These are phyloP conservation scores for Amphicarpaea edgeworthii DNA, from an alignment of 306 rosid species.

Conservation along the genomic window DNA sequence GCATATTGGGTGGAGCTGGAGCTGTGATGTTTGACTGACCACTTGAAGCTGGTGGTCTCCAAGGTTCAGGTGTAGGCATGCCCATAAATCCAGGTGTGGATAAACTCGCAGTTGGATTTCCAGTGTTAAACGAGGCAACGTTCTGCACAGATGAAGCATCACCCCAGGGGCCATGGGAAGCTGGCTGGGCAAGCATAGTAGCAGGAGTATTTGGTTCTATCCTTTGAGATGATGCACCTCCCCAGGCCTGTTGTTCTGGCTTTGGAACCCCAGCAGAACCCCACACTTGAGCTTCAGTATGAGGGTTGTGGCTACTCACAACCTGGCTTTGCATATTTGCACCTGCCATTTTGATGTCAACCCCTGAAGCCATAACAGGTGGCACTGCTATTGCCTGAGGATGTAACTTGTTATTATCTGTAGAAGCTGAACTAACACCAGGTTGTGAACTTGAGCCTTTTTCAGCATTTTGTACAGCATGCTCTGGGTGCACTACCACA, in stretches of 20 bases:
- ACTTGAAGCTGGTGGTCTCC: constrained; percentile 75
- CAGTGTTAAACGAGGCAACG: constrained; percentile 57
- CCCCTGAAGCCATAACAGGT: constrained; percentile 52
- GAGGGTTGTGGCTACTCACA: constrained; percentile 54
- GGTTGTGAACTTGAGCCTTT: constrained; percentile 55
- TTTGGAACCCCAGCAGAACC: constrained; percentile 56
- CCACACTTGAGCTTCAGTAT: constrained; percentile 69
- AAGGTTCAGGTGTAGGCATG: constrained; percentile 62
- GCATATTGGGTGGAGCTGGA: constrained; percentile 58
- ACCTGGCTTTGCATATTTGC: constrained; percentile 71
- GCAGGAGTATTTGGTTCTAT: constrained; percentile 63
- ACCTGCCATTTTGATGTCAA: constrained; percentile 62
- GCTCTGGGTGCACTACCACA: constrained; percentile 45
- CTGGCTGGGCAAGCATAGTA: constrained; percentile 63
- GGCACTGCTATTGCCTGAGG: constrained; percentile 55
- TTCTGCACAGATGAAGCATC: constrained; percentile 64
- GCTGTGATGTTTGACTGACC: constrained; percentile 67
- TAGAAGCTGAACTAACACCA: constrained; percentile 44
- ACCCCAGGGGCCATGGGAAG: constrained; percentile 68
- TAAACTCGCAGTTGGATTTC: constrained; percentile 62
- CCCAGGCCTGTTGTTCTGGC: constrained; percentile 67
- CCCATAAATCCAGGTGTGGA: constrained; percentile 53
- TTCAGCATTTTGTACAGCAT: constrained; percentile 48
- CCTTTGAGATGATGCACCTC: constrained; percentile 57
- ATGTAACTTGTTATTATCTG: constrained; percentile 55